Evolutionary conservation across 2,329 filamentous ascomycete species (phyloP).

Genomic region (Chrysosporium queenslandicum): DNA sequence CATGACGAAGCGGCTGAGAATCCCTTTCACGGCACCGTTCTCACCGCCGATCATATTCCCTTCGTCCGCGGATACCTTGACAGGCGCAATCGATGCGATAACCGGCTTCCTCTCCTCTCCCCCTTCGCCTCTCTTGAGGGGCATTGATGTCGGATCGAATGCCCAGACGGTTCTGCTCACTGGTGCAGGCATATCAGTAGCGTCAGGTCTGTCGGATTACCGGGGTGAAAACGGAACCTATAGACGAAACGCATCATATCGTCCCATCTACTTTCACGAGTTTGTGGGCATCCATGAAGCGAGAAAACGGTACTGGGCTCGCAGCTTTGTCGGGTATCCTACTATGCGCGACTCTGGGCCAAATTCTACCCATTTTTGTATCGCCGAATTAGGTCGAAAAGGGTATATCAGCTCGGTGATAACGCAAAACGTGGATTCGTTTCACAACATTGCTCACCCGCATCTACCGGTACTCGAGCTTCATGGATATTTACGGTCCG

Average conservation of each 20-base stretch:
- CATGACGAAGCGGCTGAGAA: conserved; percentile 68
- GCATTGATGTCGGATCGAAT: conserved; percentile 36
- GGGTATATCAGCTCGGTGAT: conserved; percentile 68
- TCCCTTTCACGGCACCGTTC: conserved; percentile 80
- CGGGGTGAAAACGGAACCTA: conserved; percentile 84
- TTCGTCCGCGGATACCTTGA: conserved; percentile 55
- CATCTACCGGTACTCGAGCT: conserved; percentile 67
- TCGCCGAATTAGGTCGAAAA: conserved; percentile 59
- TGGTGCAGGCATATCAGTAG: conserved; percentile 86
- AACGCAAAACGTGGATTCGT: conserved; percentile 96
- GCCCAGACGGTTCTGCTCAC: conserved; percentile 57
- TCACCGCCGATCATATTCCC: conserved; percentile 67
- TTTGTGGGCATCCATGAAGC: conserved; percentile 73
- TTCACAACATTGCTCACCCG: conserved; percentile 71
- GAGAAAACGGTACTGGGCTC: conserved; percentile 88
- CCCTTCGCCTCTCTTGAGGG: conserved; percentile 41
- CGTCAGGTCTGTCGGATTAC: conserved; percentile 88
- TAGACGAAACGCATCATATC: conserved; percentile 77
- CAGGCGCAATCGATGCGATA: conserved; percentile 68
- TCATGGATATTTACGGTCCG: conserved; percentile 76
- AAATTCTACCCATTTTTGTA: conserved; percentile 68
- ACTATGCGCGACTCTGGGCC: conserved; percentile 67
- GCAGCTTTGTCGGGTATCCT: conserved; percentile 88
- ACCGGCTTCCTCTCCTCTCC: conserved; percentile 61
- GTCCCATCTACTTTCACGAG: conserved; percentile 87